Percentiles rank a stretch among this genome's conserved stretches.
Conservation (phyloP, 1,139 yeast genomes). For the Saccharomycopsis hybrid region DNA sequence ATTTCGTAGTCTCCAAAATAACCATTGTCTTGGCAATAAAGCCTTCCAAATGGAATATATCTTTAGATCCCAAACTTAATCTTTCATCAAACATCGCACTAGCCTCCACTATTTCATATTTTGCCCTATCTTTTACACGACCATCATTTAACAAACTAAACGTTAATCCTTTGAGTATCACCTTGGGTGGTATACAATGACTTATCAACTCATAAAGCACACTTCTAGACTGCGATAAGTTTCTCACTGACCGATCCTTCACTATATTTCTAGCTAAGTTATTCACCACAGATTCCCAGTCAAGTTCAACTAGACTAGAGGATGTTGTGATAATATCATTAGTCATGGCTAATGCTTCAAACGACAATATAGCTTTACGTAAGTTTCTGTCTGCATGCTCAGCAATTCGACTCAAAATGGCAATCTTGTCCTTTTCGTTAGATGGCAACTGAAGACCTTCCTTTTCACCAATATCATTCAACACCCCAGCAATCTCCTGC, state of each 20-base stretch:
- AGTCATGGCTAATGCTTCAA: constrained; percentile 82
- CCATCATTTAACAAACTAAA: constrained; percentile 44
- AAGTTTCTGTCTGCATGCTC: constrained; percentile 59
- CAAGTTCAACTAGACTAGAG: constrained; percentile 53
- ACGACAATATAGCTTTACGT: constrained; percentile 67
- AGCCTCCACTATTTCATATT: constrained; percentile 51
- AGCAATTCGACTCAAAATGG: constrained; percentile 49
- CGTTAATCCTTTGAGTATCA: constrained; percentile 63
- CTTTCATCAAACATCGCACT: constrained; percentile 85
- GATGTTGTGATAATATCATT: constrained; percentile 42
- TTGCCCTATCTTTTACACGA: constrained; percentile 35
- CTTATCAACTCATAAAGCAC: constrained; percentile 78
- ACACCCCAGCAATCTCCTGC: constrained; percentile 49
- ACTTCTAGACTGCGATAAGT: constrained; percentile 66
- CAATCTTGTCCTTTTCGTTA: constrained; percentile 33
- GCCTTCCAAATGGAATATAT: constrained; percentile 92
- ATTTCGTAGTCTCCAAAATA: constrained; percentile 33
- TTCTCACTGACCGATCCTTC: constrained; percentile 61
- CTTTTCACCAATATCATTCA: constrained; percentile 47
- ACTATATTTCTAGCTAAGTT: constrained; percentile 56
- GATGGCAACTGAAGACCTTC: constrained; percentile 48
- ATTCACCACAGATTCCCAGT: constrained; percentile 79
- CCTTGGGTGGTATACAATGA: constrained; percentile 87
- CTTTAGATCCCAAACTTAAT: constrained; percentile 76
- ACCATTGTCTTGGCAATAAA: constrained; percentile 87